phyloP scores from a whole-genome alignment of 2,329 filamentous ascomycete species.

The Pleoardoris graminearum region DNA sequence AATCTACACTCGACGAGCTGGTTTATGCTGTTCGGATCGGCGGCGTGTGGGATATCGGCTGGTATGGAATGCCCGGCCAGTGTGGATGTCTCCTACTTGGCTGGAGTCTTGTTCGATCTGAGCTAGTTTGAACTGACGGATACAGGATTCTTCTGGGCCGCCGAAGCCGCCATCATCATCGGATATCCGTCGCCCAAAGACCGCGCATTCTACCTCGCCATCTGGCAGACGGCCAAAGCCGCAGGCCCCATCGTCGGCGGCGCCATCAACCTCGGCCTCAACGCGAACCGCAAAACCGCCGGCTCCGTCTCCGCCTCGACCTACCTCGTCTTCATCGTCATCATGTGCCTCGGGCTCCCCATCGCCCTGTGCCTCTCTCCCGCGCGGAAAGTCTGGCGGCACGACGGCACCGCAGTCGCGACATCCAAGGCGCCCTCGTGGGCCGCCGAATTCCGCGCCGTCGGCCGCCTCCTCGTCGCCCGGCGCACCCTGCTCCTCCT shows the following conservation, averaged over 20 bases:
- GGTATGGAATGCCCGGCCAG: slow-evolving; percentile 23
- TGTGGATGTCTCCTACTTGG: no score
- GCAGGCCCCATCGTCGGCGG: slow-evolving; percentile 53
- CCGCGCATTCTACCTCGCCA: slow-evolving; percentile 42
- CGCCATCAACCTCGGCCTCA: slow-evolving; percentile 55
- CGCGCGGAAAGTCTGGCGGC: slow-evolving; percentile 51
- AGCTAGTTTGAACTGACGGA: neutral
- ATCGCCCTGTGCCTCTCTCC: slow-evolving; percentile 51
- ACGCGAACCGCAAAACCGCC: slow-evolving; percentile 43
- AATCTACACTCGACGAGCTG: slow-evolving; percentile 45
- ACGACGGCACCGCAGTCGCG: slow-evolving; percentile 46
- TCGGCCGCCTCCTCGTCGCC: slow-evolving; percentile 35
- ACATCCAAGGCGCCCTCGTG: slow-evolving; percentile 28
- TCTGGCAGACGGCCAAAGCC: slow-evolving; percentile 43
- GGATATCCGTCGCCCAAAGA: slow-evolving; percentile 46
- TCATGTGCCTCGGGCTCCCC: slow-evolving; percentile 52
- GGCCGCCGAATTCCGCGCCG: slow-evolving; percentile 35
- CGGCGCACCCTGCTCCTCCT: slow-evolving; percentile 38
- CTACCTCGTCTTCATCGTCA: slow-evolving; percentile 53
- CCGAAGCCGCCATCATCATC: slow-evolving; percentile 48
- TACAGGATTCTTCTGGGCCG: slow-evolving; percentile 46
- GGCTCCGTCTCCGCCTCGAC: slow-evolving; percentile 48
- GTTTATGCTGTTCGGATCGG: slow-evolving; percentile 47
- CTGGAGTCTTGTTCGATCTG: no score
- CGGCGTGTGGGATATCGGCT: slow-evolving; percentile 45